Base-by-base conservation (phyloP, 2,329 filamentous ascomycete species). In the Epichloe uncinata region DNA sequence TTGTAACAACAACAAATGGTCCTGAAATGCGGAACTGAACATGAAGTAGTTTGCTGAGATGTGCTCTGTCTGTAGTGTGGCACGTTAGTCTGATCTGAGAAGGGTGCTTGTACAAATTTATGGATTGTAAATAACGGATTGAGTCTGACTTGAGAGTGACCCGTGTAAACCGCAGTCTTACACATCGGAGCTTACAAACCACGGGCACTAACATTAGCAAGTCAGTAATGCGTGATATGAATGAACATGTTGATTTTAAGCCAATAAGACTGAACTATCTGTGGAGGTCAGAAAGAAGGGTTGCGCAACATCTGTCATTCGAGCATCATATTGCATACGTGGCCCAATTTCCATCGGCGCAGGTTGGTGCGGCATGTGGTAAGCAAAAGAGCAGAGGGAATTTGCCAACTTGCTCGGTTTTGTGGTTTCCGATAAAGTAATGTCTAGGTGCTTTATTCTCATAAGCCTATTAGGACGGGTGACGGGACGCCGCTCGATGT, bases 1-100 rank as follows among this genome's bases (percentile, higher is more conserved):
- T 34, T 48, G 47, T 37, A 37, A 48, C 47, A 26, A 36, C 34
- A 15, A 30, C 30, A 37, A 30, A 48, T 47, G 45, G 33, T 42
- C 33, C 40, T 43, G 26, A 9, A 42, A 40, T 12, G 16, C 11
- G 38, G 18, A 42, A 48, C 7, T 36, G 11, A 20, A 48, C 12
- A 26, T n/a, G 38, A 30, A 22, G 3, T 35, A 35, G 33, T 48
- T 48, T 36, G 30, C 40, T 41, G 33, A 36, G 16, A 48, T 48
- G 46, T 42, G 38, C 33, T 35, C 20, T 42, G 40, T 30, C 30
- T 7, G 15, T 11, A 20, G 41, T 9, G 18, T 20, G 20, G 30
- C 30, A 20, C 15, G 18, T 8, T 3, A 12, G 7, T 20, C 33
- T 20, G 42, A 13, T 20, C 16, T 35, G 15, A n/a, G 34, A 45